Percentiles rank a stretch among this genome's conserved stretches.
phyloP scores from a whole-genome alignment of 2,329 filamentous ascomycete genomes.

The Fusarium sacchari region DNA sequence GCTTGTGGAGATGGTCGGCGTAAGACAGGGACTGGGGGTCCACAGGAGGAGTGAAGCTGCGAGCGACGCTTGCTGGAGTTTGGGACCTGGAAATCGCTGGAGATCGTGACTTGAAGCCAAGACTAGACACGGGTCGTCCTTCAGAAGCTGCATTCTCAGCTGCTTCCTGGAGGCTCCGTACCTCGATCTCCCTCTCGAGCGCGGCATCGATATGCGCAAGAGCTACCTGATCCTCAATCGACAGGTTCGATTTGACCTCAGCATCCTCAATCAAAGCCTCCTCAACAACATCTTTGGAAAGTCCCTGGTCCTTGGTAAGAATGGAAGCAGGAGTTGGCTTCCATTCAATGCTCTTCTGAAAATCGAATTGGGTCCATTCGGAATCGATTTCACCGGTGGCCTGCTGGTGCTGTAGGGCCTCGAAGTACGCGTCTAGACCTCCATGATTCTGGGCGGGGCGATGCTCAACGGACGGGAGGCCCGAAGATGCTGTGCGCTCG shows the following conservation, averaged over 20 bases:
- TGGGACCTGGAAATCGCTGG: slow-evolving; percentile 54
- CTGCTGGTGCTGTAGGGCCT: slow-evolving; percentile 85
- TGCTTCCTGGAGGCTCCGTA: slow-evolving; percentile 57
- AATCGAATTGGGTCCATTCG: slow-evolving; percentile 93
- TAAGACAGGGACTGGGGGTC: slow-evolving; percentile 75
- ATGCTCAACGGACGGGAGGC: slow-evolving; percentile 60
- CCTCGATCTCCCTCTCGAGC: slow-evolving; percentile 80
- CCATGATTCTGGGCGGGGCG: slow-evolving; percentile 66
- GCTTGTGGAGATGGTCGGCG: slow-evolving; percentile 79
- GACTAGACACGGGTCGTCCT: slow-evolving; percentile 52
- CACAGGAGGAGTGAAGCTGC: slow-evolving; percentile 68
- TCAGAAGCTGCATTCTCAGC: slow-evolving; percentile 54
- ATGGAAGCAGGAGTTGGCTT: slow-evolving; percentile 70
- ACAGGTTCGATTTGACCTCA: slow-evolving; percentile 52
- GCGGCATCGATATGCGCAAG: slow-evolving; percentile 87
- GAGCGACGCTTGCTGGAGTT: slow-evolving; percentile 59
- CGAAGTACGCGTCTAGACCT: slow-evolving; percentile 89
- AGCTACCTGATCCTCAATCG: slow-evolving; percentile 64
- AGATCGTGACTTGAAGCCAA: slow-evolving; percentile 53
- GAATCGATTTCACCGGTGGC: slow-evolving; percentile 71
- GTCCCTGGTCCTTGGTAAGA: slow-evolving; percentile 68
- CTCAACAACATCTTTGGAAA: slow-evolving; percentile 45
- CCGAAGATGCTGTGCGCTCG: slow-evolving; percentile 60
- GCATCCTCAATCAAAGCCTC: slow-evolving; percentile 50
- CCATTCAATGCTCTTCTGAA: slow-evolving; percentile 90